phyloP scores from a whole-genome alignment of 202 grass and related monocot genomes.

The Saccharum hybrid region DNA sequence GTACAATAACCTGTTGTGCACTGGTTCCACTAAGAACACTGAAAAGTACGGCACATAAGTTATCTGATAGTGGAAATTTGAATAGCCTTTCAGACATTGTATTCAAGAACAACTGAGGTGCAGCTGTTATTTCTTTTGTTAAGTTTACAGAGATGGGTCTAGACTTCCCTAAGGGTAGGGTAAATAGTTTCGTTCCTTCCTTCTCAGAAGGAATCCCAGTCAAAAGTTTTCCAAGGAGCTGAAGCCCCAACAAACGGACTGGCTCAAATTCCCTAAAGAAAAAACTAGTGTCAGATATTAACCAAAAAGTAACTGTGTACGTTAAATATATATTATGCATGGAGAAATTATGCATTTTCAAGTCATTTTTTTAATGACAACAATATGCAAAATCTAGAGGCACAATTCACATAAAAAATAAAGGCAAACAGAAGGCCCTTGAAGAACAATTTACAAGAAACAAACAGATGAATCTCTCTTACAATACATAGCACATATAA shows the following conservation, averaged over 20 bases:
- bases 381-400: slow-evolving; percentile 27
- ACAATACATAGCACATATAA: slow-evolving; percentile 10
- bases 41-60: slow-evolving; percentile 71
- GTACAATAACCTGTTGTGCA: slow-evolving; percentile 73
- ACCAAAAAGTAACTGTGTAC: background rate
- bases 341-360: background rate
- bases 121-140: slow-evolving; percentile 56
- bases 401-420: slow-evolving; percentile 26
- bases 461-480: background rate
- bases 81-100: slow-evolving; percentile 80
- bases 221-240: slow-evolving; percentile 86
- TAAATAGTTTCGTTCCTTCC: slow-evolving; percentile 66
- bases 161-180: slow-evolving; percentile 53
- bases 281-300: slow-evolving; percentile 2
- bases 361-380: slow-evolving; percentile 17
- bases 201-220: slow-evolving; percentile 73
- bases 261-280: slow-evolving; percentile 71
- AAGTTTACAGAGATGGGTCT: slow-evolving; percentile 59
- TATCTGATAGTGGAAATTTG: slow-evolving; percentile 78
- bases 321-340: slow-evolving; percentile 36
- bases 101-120: slow-evolving; percentile 62
- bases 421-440: slow-evolving; percentile 4
- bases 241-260: slow-evolving; percentile 88
- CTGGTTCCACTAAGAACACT: slow-evolving; percentile 80
- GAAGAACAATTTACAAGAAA: background rate